Evolutionary conservation across 139 green algal genomes (phyloP).

Genomic region (Chlamydomonas eustigma): DNA sequence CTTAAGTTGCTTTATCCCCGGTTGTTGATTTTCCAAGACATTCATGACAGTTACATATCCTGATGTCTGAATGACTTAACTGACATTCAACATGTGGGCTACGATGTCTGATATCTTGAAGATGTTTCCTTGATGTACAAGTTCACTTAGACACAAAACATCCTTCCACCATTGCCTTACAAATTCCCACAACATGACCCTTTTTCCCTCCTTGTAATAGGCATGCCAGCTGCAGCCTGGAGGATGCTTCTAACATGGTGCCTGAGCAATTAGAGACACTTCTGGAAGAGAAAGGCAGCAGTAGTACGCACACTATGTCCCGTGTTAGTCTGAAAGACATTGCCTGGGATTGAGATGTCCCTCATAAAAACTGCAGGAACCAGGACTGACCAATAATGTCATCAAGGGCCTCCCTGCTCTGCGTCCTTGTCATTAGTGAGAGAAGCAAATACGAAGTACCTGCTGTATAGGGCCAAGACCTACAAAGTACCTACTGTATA

Average conservation of each 20-base stretch:
- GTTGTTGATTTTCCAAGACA: no score
- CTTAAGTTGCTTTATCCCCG: neutral
- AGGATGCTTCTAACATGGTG: neutral
- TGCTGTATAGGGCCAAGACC: no score
- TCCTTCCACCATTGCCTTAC: no score
- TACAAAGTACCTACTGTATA: no score
- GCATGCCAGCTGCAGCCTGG: neutral
- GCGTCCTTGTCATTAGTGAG: no score
- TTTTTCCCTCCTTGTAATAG: no score
- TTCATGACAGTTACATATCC: neutral
- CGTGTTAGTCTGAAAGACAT: neutral
- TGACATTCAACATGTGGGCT: neutral
- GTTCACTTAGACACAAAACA: no score
- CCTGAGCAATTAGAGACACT: neutral
- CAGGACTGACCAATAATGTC: no score
- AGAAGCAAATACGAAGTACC: no score
- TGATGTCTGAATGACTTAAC: neutral
- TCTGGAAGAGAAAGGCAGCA: neutral
- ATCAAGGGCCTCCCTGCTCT: no score
- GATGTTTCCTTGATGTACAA: neutral
- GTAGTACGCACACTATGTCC: neutral
- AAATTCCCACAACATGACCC: no score
- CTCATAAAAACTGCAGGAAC: no score
- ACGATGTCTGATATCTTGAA: neutral
- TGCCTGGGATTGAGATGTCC: neutral